Percentiles rank a stretch among this genome's conserved stretches.
These are phyloP conservation scores for Penicillium crystallinum DNA, from an alignment of 495 filamentous ascomycete species.

Conservation along the genomic window DNA sequence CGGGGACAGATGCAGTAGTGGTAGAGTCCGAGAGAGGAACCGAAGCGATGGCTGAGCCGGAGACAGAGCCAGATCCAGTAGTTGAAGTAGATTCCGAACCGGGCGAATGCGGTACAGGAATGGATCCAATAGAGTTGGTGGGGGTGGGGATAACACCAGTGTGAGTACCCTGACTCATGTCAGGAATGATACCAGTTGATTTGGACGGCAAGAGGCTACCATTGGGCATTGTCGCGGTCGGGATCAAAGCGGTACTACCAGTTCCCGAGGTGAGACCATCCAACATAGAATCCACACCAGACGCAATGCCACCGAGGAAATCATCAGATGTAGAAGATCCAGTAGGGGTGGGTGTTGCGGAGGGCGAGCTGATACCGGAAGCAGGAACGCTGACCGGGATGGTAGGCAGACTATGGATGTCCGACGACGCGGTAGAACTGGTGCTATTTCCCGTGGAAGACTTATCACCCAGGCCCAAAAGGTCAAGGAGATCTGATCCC, in stretches of 20 bases:
- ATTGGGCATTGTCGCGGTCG: slow-evolving; percentile 9
- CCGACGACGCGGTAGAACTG: neutral
- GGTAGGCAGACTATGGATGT: slow-evolving; percentile 8
- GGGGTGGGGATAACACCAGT: slow-evolving; percentile 22
- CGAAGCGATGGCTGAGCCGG: slow-evolving; percentile 11
- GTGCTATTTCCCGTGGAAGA: slow-evolving; percentile 4
- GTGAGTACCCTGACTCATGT: slow-evolving; percentile 16
- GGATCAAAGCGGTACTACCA: slow-evolving; percentile 13
- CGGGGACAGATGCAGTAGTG: slow-evolving; percentile 7
- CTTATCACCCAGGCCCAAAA: slow-evolving; percentile 3
- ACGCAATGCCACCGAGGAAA: slow-evolving; percentile 5
- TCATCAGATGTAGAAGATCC: slow-evolving; percentile 5
- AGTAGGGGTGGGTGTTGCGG: slow-evolving; percentile 11
- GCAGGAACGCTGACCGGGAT: slow-evolving; percentile 28
- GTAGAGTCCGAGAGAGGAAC: slow-evolving; percentile 11
- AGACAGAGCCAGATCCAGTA: slow-evolving; percentile 4
- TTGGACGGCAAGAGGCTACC: slow-evolving; percentile 5
- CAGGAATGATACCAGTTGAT: slow-evolving; percentile 16
- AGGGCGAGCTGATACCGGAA: slow-evolving; percentile 11
- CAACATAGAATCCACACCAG: slow-evolving; percentile 9
- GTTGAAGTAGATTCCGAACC: slow-evolving; percentile 8
- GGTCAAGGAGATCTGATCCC: slow-evolving; percentile 2
- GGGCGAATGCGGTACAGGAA: slow-evolving; percentile 17
- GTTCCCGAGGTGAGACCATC: slow-evolving; percentile 4
- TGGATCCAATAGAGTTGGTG: slow-evolving; percentile 22